Percentiles rank a stretch among this genome's conserved stretches.
Conservation (phyloP, 225 moss, liverwort and hornwort species). For the Anthoceros angustus region DNA sequence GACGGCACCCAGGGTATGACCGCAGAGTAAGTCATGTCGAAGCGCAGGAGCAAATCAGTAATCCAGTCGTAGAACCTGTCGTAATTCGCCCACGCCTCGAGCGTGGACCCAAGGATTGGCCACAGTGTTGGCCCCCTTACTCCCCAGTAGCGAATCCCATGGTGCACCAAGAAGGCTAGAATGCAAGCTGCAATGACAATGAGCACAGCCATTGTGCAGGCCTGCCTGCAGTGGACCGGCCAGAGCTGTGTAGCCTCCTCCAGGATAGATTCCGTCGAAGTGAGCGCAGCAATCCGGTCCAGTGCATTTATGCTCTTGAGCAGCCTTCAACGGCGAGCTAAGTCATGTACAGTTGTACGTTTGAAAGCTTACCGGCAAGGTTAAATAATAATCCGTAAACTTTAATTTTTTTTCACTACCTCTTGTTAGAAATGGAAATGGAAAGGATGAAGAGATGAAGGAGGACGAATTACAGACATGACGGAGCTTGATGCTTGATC, state of each 20-base stretch:
- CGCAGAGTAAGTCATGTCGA: slow-evolving; percentile 38
- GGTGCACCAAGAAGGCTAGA: slow-evolving; percentile 26
- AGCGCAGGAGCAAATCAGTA: slow-evolving; percentile 37
- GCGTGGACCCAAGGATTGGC: slow-evolving; percentile 40
- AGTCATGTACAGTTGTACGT: no score
- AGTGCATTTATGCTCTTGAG: no score
- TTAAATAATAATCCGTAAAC: no score
- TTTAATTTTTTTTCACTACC: no score
- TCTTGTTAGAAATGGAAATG: no score
- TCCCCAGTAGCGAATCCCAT: slow-evolving; percentile 31
- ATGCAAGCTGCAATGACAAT: slow-evolving; percentile 12
- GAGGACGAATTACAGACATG: no score
- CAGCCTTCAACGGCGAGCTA: no score
- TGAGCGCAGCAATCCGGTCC: no score
- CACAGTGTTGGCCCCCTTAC: slow-evolving; percentile 37
- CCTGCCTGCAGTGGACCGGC: neutral
- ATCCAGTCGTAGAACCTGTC: slow-evolving; percentile 55
- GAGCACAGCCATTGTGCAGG: neutral
- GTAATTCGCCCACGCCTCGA: slow-evolving; percentile 43
- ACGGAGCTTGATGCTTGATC: no score
- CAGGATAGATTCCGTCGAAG: no score
- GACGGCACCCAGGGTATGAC: slow-evolving; percentile 45
- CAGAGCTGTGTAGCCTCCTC: neutral
- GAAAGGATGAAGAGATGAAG: no score
- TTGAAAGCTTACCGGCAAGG: no score